Base-by-base conservation (phyloP, 345 rosid species). In the Corchorus capsularis region DNA sequence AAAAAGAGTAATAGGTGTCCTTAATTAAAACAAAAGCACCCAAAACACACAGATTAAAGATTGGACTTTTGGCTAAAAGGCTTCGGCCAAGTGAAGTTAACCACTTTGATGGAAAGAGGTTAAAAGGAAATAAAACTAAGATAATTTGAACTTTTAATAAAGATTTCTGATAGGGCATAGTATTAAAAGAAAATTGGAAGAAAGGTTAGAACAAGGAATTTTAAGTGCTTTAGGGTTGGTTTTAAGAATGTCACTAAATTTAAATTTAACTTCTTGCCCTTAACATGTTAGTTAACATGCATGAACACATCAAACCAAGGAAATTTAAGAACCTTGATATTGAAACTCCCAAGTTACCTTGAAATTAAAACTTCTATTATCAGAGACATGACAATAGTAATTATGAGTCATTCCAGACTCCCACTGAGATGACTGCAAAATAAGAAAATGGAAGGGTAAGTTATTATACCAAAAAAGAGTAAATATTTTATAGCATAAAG, bases 301-400 rank as follows among this genome's bases (percentile, higher is more conserved):
- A 32, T 14, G n/a, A 34, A 56, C 6, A 39, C 9, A 75, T n/a
- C 76, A 56, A 17, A 50, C 11, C 41, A 74, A 63, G 55, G n/a
- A 78, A 45, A 74, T 60, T 27, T 46, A 75, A 53, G 50, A 77
- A 89, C 93, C 92, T 88, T 16, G 59, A 61, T n/a, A 61, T 16
- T 16, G 41, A 53, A 72, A 43, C 22, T 46, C 43, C 41, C 16
- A 22, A 73, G 53, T 53, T 77, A 91, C 98, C 93, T 89, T 90
- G 81, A 89, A 93, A 62, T 79, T 78, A 71, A 17, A 83, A 72
- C 67, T 85, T 13, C 91, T 86, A 71, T 82, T 59, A 1, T 59
- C 19, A 73, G 82, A 82, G 56, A 90, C 89, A 76, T 92, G 79
- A 65, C 98, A 94, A 0, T 83, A 88, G 61, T 90, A 92, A 54